Evolutionary conservation across 441 rosid species (phyloP).

Genomic region (Syzygium syzygioides): DNA sequence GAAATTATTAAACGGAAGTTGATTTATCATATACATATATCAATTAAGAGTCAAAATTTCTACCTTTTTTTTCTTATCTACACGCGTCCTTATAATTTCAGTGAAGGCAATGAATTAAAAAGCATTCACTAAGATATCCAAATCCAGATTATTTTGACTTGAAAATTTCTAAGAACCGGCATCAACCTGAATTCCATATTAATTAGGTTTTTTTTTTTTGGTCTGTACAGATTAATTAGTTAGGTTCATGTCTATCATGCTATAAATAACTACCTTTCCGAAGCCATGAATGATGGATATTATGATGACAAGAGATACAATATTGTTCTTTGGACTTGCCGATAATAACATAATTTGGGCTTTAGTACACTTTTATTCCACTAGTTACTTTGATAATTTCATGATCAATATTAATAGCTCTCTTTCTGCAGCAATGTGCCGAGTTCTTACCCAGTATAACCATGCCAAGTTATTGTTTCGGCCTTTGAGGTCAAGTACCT

Average conservation of each 20-base stretch:
- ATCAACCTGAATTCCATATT: neutral
- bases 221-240: neutral
- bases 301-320: neutral
- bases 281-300: neutral
- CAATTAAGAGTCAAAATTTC: neutral
- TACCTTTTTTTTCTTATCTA: neutral
- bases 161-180: neutral
- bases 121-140: neutral
- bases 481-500: neutral
- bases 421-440: neutral
- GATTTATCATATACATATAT: neutral
- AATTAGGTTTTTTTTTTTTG: too few relatives aligned
- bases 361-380: neutral
- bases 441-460: neutral
- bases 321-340: neutral
- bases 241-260: neutral
- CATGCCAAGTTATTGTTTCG: neutral
- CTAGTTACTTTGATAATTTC: neutral
- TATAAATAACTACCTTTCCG: neutral
- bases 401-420: neutral
- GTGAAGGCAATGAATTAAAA: neutral
- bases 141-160: neutral
- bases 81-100: neutral
- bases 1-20: neutral
- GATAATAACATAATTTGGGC: neutral